Evolutionary conservation across 139 green algal genomes (phyloP), one percentile per base, ranked within the genome.

Genomic region (Picochlorum sp.): DNA sequence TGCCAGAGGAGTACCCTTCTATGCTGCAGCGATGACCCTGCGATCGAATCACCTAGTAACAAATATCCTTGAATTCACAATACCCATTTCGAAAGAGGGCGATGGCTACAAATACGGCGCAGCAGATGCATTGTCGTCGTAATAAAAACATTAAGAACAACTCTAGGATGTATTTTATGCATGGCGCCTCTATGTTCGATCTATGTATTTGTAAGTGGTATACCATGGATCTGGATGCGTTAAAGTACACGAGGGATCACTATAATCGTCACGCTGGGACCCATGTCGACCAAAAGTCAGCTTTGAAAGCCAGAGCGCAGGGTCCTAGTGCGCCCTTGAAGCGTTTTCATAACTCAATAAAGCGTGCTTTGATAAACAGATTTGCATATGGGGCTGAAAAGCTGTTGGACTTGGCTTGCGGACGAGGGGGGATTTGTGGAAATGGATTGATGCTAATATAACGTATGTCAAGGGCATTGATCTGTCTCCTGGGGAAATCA

Each of bases 301-400:
- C 83, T 1, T 62, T 92, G 5, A 57, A 61, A 8, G 59, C 72
- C 9, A 79, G 90, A 1, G 60, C 70, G 2, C 28, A 81, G 21
- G 89, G 90, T 6, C 65, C 64, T 0, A 82, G 85, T 21, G 61
- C 79, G 2, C 85, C 83, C 0, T 67, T 96, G 2, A 96, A 96
- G 58, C 71, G 82, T 47, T 94, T 92, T 51, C 90, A 97, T 80
- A 97, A 97, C 74, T 57, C 84, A 6, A 83, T 97, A 47, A 97
- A 97, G 73, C 79, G 83, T 54, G 47, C n/a, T 54, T 30, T 34
- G 26, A 37, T 9, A 8, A 57, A 38, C 76, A 95, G 88, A 51
- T 96, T 96, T 77, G 86, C 81, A 1, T 61, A 60, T 2, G 71
- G 67, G 4, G 73, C 70, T 20, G 72, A 79, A 2, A 64, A 63